Conservation (phyloP, 768 basidiomycete genomes). For the Boletales sp. region DNA sequence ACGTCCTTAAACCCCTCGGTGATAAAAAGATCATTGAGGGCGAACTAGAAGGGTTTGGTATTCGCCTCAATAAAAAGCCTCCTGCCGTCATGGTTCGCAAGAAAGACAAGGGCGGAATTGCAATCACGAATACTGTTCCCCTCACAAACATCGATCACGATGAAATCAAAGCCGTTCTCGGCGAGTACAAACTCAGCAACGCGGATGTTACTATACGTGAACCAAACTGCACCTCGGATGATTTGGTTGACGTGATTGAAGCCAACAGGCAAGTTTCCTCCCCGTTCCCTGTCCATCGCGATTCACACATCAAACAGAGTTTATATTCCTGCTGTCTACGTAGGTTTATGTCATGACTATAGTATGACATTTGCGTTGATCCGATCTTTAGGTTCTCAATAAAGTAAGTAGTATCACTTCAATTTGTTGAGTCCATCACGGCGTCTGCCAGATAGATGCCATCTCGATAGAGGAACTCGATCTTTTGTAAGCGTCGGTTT, state of each 20-base stretch:
- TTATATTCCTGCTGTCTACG: constrained; percentile 90
- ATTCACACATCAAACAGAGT: constrained; percentile 48
- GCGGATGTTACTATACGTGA: constrained; percentile 92
- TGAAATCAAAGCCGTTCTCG: constrained; percentile 92
- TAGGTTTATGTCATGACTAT: constrained; percentile 34
- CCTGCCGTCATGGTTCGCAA: constrained; percentile 80
- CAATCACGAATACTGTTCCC: constrained; percentile 95
- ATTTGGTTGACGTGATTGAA: constrained; percentile 96
- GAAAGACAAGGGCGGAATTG: constrained; percentile 88
- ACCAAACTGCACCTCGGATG: constrained; percentile 88
- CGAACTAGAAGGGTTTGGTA: constrained; percentile 98
- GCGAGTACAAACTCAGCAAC: constrained; percentile 89
- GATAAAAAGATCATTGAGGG: constrained; percentile 90
- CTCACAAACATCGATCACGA: constrained; percentile 94
- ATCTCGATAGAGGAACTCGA: constrained; percentile 98
- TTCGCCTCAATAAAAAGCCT: constrained; percentile 91
- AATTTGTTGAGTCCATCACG: not conserved
- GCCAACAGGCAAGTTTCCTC: constrained; percentile 65
- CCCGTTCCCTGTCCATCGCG: not conserved
- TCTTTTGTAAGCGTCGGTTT: constrained; percentile 53
- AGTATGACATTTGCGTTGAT: not conserved
- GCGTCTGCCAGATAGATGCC: constrained; percentile 74
- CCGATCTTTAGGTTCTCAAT: constrained; percentile 60
- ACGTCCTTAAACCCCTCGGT: constrained; percentile 96
- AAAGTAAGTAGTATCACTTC: constrained; percentile 49